Evolutionary conservation across 768 basidiomycete species (phyloP), one percentile per base, ranked within the genome.

Genomic region (Guyanaporus albipodus): DNA sequence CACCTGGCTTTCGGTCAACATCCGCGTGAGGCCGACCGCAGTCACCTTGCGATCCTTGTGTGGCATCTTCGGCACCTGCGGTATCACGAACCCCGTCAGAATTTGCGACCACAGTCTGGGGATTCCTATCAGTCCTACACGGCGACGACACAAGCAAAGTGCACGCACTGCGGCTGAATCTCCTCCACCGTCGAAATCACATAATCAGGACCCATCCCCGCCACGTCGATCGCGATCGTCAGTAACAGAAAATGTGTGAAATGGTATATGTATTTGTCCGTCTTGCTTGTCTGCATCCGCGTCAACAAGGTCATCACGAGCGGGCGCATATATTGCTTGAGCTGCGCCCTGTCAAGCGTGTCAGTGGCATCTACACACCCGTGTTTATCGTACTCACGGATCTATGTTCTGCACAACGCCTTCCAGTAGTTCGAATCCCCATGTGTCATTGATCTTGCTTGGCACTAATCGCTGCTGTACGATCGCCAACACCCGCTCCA

Each of bases 401-500:
- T 87, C 83, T 14, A 91, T 76, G 57, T 80, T 67, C 38, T 77
- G 74, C 42, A 92, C 77, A 14, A 96, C 77, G 6, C 80, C 77
- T 49, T 94, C 81, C 38, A 99, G 62, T 11, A 99, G 70, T 62
- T 96, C 93, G 53, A 95, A 92, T 1, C 91, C 95, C 79, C 87
- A 94, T 5, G 70, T 77, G 64, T 99, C 95, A 59, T 96, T 92
- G 21, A 83, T 46, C 62, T 92, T 94, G 15, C 83, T 85, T 5
- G 89, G 89, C 24, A 96, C 83, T 18, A 99, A 70, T 34, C 92
- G 78, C 59, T 96, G 94, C 66, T 96, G 94, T 8, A 85, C 74
- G 44, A 99, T 85, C 38, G 89, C 95, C 26, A 97, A 72, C 11
- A 97, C 79, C 5, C 80, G 77, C 21, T 80, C 77, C 12, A 92